These are phyloP conservation scores for Epichloe scottii DNA, from an alignment of 2,329 filamentous ascomycete genomes.

Conservation along the genomic window DNA sequence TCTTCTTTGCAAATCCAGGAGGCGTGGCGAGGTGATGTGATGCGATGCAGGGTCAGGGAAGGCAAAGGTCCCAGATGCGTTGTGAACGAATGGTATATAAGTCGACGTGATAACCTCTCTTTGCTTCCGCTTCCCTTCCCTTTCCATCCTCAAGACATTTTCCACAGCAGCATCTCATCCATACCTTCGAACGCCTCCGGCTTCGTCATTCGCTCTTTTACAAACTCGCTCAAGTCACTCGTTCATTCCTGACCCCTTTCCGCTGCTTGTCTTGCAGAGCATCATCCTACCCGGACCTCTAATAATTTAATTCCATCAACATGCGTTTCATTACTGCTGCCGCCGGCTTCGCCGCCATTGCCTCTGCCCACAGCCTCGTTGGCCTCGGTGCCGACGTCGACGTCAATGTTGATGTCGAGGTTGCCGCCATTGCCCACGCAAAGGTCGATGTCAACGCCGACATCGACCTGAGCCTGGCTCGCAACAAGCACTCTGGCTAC, in stretches of 20 bases:
- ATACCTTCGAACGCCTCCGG: background rate
- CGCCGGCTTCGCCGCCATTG: constrained; percentile 13
- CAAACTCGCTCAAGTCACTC: background rate
- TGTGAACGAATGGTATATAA: background rate
- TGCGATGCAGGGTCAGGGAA: background rate
- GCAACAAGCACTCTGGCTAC: constrained; percentile 13
- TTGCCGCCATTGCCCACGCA: constrained; percentile 6
- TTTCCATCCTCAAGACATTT: background rate
- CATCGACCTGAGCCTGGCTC: constrained; percentile 10
- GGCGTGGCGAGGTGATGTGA: too few species aligned
- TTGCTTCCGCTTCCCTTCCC: background rate
- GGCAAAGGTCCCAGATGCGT: background rate
- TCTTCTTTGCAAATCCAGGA: too few species aligned
- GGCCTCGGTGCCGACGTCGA: constrained; percentile 8
- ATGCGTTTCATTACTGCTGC: constrained; percentile 21
- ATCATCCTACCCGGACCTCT: background rate
- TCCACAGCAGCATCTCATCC: background rate
- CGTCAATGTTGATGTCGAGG: constrained; percentile 6
- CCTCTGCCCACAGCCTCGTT: constrained; percentile 17
- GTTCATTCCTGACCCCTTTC: background rate
- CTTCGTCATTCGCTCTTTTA: constrained; percentile 5
- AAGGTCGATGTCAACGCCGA: constrained; percentile 2
- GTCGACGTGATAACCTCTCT: background rate
- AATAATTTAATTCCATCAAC: constrained; percentile 3
- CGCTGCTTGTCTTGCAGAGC: background rate